phyloP scores from a whole-genome alignment of 768 basidiomycete species.

The Hygrocybe punicea region DNA sequence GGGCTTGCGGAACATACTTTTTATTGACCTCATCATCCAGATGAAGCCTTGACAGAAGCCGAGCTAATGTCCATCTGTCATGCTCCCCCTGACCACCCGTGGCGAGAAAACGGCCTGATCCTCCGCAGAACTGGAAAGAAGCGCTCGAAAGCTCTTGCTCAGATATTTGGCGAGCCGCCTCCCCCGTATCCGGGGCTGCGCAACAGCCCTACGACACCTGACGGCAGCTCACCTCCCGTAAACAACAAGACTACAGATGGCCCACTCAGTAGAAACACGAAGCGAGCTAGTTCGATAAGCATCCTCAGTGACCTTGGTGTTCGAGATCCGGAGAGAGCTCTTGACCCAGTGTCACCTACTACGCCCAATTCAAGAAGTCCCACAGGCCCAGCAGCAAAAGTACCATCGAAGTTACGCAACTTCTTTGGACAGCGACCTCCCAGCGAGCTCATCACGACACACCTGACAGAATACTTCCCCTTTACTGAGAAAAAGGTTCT shows the following conservation, averaged over 20 bases:
- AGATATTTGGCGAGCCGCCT: constrained; percentile 5
- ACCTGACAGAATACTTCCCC: constrained; percentile 94
- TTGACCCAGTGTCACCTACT: constrained; percentile 55
- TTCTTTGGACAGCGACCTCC: constrained; percentile 99
- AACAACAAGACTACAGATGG: constrained; percentile 21
- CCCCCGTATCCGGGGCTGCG: neutral
- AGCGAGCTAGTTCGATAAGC: constrained; percentile 92
- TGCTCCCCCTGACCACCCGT: constrained; percentile 70
- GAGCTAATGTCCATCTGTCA: constrained; percentile 83
- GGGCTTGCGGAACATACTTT: neutral
- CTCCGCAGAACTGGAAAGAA: constrained; percentile 56
- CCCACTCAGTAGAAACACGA: constrained; percentile 46
- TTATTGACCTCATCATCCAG: constrained; percentile 35
- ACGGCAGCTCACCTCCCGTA: constrained; percentile 36
- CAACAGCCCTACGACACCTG: constrained; percentile 40
- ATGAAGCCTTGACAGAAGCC: constrained; percentile 72
- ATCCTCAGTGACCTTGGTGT: constrained; percentile 93
- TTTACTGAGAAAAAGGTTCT: constrained; percentile 87
- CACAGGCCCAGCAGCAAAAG: constrained; percentile 41
- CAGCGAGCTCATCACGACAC: constrained; percentile 92
- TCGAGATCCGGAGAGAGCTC: constrained; percentile 65
- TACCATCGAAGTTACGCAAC: constrained; percentile 77
- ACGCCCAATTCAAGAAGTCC: constrained; percentile 26
- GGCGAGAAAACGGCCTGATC: constrained; percentile 74
- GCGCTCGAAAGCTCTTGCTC: constrained; percentile 25